These are phyloP conservation scores for Pichia sp. DNA, from an alignment of 1,139 yeast species.

Conservation along the genomic window DNA sequence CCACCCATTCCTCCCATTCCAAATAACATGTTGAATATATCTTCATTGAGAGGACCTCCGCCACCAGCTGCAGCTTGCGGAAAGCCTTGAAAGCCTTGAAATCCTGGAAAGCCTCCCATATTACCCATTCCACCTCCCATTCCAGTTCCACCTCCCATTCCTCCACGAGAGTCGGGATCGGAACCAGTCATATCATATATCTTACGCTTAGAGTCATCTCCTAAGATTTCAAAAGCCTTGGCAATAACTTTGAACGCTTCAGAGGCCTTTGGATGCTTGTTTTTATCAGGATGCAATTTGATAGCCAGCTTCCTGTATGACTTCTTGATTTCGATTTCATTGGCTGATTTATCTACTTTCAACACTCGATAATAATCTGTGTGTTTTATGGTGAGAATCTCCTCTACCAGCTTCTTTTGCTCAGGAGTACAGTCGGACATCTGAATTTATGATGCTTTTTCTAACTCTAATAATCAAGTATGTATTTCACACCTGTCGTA, in stretches of 20 bases:
- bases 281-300: constrained; percentile 94
- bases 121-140: constrained; percentile 1
- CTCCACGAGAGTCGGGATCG: constrained; percentile 79
- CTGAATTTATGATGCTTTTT: neutral
- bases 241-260: constrained; percentile 91
- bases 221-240: constrained; percentile 87
- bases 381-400: constrained; percentile 53
- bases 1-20: constrained; percentile 29
- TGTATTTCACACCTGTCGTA: neutral
- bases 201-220: constrained; percentile 74
- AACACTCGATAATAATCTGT: constrained; percentile 78
- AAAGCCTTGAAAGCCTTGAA: constrained; percentile 18
- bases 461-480: neutral
- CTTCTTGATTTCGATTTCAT: constrained; percentile 79
- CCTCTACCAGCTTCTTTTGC: constrained; percentile 60
- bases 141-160: constrained; percentile 34
- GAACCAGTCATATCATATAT: constrained; percentile 85
- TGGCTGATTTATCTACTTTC: constrained; percentile 58
- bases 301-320: constrained; percentile 89
- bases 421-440: constrained; percentile 48
- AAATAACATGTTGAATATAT: constrained; percentile 69
- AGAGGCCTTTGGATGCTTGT: constrained; percentile 91
- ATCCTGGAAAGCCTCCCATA: constrained; percentile 11
- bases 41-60: constrained; percentile 43
- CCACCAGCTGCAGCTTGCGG: constrained; percentile 17